Base-by-base conservation (phyloP, 352 stramenopile species). In the Phytophthora tentaculata region DNA sequence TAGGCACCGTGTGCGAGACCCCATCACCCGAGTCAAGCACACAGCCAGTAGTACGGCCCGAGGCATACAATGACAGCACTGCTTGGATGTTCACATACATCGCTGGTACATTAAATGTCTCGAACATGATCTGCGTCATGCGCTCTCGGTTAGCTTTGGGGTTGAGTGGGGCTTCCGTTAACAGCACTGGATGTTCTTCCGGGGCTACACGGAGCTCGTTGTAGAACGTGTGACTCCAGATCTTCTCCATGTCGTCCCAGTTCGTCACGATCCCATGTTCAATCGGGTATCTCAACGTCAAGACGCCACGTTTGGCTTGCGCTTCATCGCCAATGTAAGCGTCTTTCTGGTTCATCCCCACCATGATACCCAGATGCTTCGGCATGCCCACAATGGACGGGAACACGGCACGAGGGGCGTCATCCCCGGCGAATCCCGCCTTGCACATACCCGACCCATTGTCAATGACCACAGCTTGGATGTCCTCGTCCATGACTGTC, bases 231-330 rank as follows among this genome's bases (percentile, higher is more conserved):
- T 99, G 97, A 80, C 99, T 90, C 98, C 98, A 99, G 67, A 99
- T 99, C 90, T 99, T 99, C 81, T 99, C 97, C 97, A 99, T 99
- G 81, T 99, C 96, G 80, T 99, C 97, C 98, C 98, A 99, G 86
- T 99, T 99, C 64, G 96, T 99, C 29, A 99, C 97, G 67, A 99
- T 99, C 62, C 97, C 98, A 83, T 99, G 97, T 80, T 99, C 97
- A 58, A 99, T 99, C 14, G 97, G 97, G 76, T 99, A 99, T 77
- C 98, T 92, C 71, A 98, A 73, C 29, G 89, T 98, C 35, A 98
- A 74, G 28, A 98, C 90, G 61, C 93, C 92, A 67, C 94, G 90
- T 85, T 98, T 98, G n/a, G 81, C 89, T 79, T 98, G 91, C 5
- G 91, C 94, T 68, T 98, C 92, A 51, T 98, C 93, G 56, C 94